Evolutionary conservation across 1,284 basidiomycete genomes (phyloP).

Genomic region (Malassezia vespertilionis): DNA sequence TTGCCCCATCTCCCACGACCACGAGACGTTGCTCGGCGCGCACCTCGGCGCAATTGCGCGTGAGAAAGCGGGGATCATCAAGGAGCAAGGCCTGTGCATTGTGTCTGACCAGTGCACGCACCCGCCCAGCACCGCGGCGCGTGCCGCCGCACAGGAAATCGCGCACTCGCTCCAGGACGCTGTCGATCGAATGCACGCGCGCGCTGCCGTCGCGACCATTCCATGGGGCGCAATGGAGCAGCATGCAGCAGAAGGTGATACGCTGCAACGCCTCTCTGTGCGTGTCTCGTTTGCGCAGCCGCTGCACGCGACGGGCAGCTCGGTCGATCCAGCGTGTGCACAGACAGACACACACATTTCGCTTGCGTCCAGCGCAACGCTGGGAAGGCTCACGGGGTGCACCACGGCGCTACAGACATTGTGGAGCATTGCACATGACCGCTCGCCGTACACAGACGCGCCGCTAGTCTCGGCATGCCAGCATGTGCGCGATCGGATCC

Average conservation of each 20-base stretch:
- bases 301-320: neutral
- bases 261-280: neutral
- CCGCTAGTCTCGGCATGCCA: slow-evolving; percentile 31
- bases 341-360: slow-evolving; percentile 1
- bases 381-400: slow-evolving; percentile 28
- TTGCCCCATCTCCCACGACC: slow-evolving; percentile 79
- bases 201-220: slow-evolving; percentile 3
- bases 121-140: neutral
- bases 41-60: slow-evolving; percentile 64
- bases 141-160: neutral
- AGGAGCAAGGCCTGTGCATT: slow-evolving; percentile 60
- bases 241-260: neutral
- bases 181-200: neutral
- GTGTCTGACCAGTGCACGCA: slow-evolving; percentile 52
- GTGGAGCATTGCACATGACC: slow-evolving; percentile 36
- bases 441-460: neutral
- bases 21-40: slow-evolving; percentile 74
- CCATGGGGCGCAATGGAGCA: slow-evolving; percentile 1
- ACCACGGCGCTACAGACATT: slow-evolving; percentile 40
- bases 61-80: slow-evolving; percentile 76
- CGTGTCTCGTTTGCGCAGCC: neutral
- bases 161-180: neutral
- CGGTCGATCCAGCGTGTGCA: neutral
- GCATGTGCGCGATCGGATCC: slow-evolving; percentile 31
- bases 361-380: slow-evolving; percentile 29